Evolutionary conservation across 768 basidiomycete species (phyloP).

Genomic region (Boletellus ananiceps): DNA sequence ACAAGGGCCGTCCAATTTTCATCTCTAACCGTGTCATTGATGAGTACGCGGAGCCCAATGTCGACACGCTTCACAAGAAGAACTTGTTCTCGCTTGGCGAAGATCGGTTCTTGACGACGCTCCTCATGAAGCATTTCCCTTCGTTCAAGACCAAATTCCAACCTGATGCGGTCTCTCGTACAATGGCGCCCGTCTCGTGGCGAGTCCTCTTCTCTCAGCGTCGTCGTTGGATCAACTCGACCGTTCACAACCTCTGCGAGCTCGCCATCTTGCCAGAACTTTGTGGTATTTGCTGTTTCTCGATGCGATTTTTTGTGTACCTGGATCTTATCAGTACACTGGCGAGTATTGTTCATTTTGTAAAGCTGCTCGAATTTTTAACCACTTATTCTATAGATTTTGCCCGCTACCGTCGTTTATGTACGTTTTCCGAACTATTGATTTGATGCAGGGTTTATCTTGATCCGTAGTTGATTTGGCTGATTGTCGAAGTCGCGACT

Average conservation of each 20-base stretch:
- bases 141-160: conserved; percentile 67
- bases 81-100: conserved; percentile 65
- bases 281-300: conserved; percentile 68
- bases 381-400: conserved; percentile 35
- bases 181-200: conserved; percentile 60
- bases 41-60: conserved; percentile 60
- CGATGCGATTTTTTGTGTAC: conserved; percentile 71
- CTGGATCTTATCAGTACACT: conserved; percentile 61
- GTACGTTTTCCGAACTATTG: conserved; percentile 33
- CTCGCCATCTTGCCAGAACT: conserved; percentile 58
- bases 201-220: conserved; percentile 60
- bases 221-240: conserved; percentile 73
- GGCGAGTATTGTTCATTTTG: conserved; percentile 28
- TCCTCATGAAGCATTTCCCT: conserved; percentile 69
- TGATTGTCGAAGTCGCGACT: conserved; percentile 54
- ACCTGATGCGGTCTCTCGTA: conserved; percentile 57
- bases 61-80: conserved; percentile 71
- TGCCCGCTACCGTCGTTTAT: conserved; percentile 59
- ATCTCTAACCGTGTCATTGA: conserved; percentile 69
- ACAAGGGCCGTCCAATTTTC: conserved; percentile 68
- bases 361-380: conserved; percentile 1
- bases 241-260: conserved; percentile 64
- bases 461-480: conserved; percentile 47
- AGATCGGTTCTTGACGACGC: conserved; percentile 66
- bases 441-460: conserved; percentile 9